A percentile compares a stretch with the other conserved stretches of the same genome.
Conservation (phyloP, 306 rosid genomes). For the Trifolium pratense region DNA sequence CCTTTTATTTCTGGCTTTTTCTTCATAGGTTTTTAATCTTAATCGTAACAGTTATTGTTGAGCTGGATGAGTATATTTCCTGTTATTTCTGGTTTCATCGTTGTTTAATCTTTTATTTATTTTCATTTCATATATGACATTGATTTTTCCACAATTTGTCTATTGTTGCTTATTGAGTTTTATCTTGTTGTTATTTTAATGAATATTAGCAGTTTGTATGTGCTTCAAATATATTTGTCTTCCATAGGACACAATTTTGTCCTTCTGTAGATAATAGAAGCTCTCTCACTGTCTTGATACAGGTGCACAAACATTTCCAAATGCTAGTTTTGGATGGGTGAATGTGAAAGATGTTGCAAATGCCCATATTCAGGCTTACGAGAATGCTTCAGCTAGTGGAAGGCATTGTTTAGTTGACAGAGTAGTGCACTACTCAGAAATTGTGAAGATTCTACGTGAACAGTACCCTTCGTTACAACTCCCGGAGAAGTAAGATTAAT, state of each 20-base stretch:
- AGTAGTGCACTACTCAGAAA: conserved; percentile 58
- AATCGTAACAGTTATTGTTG: conserved; percentile 2
- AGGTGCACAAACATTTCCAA: conserved; percentile 67
- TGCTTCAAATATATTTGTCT: conserved; percentile 13
- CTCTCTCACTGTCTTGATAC: conserved; percentile 38
- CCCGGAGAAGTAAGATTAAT: conserved; percentile 66
- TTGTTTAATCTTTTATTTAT: not conserved
- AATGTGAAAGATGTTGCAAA: conserved; percentile 81
- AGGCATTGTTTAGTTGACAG: conserved; percentile 72
- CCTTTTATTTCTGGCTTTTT: not conserved
- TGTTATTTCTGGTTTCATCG: conserved; percentile 9
- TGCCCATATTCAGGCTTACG: conserved; percentile 81
- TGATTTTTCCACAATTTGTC: not conserved
- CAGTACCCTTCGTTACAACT: conserved; percentile 61
- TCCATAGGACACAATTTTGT: not conserved
- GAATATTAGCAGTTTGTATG: not conserved
- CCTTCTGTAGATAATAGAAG: not conserved
- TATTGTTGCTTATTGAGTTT: conserved; percentile 3
- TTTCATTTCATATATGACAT: not conserved
- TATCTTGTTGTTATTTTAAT: conserved; percentile 5
- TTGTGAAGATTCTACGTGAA: conserved; percentile 55
- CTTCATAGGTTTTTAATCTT: not conserved
- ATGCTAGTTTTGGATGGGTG: conserved; percentile 65
- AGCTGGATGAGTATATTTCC: not conserved
- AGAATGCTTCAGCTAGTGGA: conserved; percentile 80